Evolutionary conservation across 2,329 filamentous ascomycete genomes (phyloP).

Genomic region (Paramyrothecium roridum): DNA sequence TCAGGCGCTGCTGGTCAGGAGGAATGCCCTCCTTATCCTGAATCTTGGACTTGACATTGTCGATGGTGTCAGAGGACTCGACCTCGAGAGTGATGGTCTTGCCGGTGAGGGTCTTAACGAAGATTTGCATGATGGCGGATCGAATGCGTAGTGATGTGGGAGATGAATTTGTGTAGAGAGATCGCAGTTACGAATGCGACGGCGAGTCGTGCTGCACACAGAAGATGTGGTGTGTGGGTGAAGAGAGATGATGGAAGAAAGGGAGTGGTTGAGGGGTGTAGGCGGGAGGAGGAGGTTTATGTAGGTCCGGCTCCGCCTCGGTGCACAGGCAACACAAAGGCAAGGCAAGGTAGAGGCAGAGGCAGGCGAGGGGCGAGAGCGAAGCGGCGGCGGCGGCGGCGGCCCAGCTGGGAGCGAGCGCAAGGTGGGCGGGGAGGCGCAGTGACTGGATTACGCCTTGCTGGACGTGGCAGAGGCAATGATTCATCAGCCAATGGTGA

Average conservation of each 20-base stretch:
- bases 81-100: slow-evolving; percentile 94
- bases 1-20: slow-evolving; percentile 90
- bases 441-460: slow-evolving; percentile 20
- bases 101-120: slow-evolving; percentile 95
- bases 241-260: slow-evolving; percentile 11
- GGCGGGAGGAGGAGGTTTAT: slow-evolving; percentile 25
- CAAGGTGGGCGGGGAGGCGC: slow-evolving; percentile 13
- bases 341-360: slow-evolving; percentile 12
- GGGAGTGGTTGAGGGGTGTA: slow-evolving; percentile 8
- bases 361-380: slow-evolving; percentile 20
- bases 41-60: slow-evolving; percentile 96
- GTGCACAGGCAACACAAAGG: slow-evolving; percentile 5
- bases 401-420: neutral
- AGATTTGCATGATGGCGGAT: slow-evolving; percentile 82
- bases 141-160: slow-evolving; percentile 17
- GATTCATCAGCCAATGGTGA: slow-evolving; percentile 32
- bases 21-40: slow-evolving; percentile 98
- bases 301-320: slow-evolving; percentile 16
- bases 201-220: slow-evolving; percentile 8
- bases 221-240: slow-evolving; percentile 5
- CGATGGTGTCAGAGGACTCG: slow-evolving; percentile 85
- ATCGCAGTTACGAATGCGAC: slow-evolving; percentile 5
- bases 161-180: slow-evolving; percentile 13
- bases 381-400: slow-evolving; percentile 18
- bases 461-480: slow-evolving; percentile 20